phyloP scores from a whole-genome alignment of 2,329 filamentous ascomycete genomes.

The Neoascochyta sp. region DNA sequence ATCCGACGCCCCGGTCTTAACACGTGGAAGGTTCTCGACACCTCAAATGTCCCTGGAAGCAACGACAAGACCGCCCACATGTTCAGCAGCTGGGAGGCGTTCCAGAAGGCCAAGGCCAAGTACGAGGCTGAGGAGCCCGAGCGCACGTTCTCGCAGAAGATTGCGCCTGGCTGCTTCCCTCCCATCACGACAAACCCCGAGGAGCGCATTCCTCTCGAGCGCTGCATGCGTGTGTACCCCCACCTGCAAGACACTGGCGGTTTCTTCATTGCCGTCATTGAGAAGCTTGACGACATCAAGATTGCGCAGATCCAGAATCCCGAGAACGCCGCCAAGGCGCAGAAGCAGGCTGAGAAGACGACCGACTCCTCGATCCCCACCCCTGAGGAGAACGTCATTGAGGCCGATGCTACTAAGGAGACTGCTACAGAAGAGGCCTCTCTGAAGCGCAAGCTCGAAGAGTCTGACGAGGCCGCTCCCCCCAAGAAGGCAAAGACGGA shows the following conservation, averaged over 20 bases:
- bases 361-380: slow-evolving; percentile 18
- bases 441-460: slow-evolving; percentile 42
- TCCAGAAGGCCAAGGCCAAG: slow-evolving; percentile 65
- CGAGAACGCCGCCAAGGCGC: slow-evolving; percentile 23
- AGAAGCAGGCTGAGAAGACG: slow-evolving; percentile 18
- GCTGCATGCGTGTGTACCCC: slow-evolving; percentile 90
- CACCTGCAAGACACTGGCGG: slow-evolving; percentile 95
- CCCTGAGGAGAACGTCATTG: slow-evolving; percentile 24
- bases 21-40: slow-evolving; percentile 77
- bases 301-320: slow-evolving; percentile 27
- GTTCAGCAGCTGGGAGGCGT: slow-evolving; percentile 78
- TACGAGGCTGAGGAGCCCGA: slow-evolving; percentile 58
- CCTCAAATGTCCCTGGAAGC: slow-evolving; percentile 21
- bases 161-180: slow-evolving; percentile 83
- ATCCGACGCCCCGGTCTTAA: slow-evolving; percentile 74
- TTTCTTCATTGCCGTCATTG: slow-evolving; percentile 94
- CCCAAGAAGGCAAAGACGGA: slow-evolving; percentile 39
- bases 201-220: slow-evolving; percentile 70
- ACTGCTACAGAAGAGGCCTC: slow-evolving; percentile 9
- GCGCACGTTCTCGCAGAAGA: slow-evolving; percentile 44
- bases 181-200: slow-evolving; percentile 52
- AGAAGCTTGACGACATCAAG: slow-evolving; percentile 73
- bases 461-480: slow-evolving; percentile 24
- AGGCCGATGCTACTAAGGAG: slow-evolving; percentile 19
- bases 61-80: slow-evolving; percentile 70